These are phyloP conservation scores for Leccinum solheimii DNA, from an alignment of 1,284 basidiomycete species.

Conservation along the genomic window DNA sequence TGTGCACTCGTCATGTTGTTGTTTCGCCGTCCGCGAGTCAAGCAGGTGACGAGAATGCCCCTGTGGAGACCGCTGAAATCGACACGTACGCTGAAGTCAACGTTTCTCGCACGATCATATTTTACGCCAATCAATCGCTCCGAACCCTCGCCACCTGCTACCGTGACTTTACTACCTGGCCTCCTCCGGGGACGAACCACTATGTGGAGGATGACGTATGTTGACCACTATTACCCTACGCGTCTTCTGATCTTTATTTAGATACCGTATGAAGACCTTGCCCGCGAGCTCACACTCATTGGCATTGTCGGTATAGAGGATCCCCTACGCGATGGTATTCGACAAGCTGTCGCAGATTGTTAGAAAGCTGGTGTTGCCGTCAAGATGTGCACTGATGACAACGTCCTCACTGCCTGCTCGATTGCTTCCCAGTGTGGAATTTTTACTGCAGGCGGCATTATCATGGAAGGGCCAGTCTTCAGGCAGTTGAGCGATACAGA, in stretches of 20 bases:
- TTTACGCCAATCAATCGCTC: conserved; percentile 95
- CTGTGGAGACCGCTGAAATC: conserved; percentile 62
- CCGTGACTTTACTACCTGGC: conserved; percentile 86
- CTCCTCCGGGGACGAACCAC: conserved; percentile 54
- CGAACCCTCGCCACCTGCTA: conserved; percentile 94
- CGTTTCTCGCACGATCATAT: conserved; percentile 88
- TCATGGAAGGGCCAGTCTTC: conserved; percentile 94
- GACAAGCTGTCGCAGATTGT: conserved; percentile 85
- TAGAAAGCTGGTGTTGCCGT: conserved; percentile 89
- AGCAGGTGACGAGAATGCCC: conserved; percentile 29
- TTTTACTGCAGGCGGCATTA: conserved; percentile 87
- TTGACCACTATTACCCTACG: not conserved
- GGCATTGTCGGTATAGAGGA: conserved; percentile 95
- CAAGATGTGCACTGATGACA: conserved; percentile 99
- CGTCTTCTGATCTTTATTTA: conserved; percentile 23
- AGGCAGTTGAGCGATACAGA: conserved; percentile 56
- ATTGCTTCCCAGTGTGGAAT: conserved; percentile 97
- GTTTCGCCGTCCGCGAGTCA: conserved; percentile 47
- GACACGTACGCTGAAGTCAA: conserved; percentile 71
- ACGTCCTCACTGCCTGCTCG: conserved; percentile 90
- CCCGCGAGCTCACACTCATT: conserved; percentile 79
- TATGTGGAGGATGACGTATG: conserved; percentile 58
- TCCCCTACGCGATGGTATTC: conserved; percentile 88
- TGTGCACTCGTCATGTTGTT: conserved; percentile 72
- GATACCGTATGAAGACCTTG: conserved; percentile 75